These are phyloP conservation scores for Aechmea fasciata DNA, from an alignment of 176 grass and related monocot genomes.

Conservation along the genomic window DNA sequence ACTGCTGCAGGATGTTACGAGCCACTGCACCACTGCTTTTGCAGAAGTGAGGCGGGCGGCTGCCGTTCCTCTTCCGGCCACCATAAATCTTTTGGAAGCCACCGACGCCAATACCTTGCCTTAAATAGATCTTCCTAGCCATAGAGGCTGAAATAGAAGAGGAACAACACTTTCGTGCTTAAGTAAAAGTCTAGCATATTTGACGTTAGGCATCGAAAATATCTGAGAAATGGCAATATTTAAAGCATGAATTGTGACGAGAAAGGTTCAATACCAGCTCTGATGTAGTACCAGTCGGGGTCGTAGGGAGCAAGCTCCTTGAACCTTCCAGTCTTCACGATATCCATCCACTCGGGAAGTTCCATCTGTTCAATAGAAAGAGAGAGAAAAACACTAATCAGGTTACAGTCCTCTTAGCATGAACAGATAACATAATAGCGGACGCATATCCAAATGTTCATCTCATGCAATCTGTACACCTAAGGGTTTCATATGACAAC, in stretches of 20 bases:
- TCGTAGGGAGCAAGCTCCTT: conserved; percentile 69
- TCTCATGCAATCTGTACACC: no score
- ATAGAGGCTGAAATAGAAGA: conserved; percentile 38
- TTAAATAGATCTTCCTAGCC: conserved; percentile 71
- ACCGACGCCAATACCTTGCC: conserved; percentile 59
- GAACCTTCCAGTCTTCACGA: conserved; percentile 72
- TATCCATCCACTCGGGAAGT: conserved; percentile 74
- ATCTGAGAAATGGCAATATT: background rate
- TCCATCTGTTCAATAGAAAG: conserved; percentile 42
- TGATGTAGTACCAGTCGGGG: conserved; percentile 70
- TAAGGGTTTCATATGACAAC: no score
- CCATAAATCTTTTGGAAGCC: conserved; percentile 79
- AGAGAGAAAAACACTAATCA: background rate
- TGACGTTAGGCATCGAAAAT: background rate
- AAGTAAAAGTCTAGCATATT: no score
- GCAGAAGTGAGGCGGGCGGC: conserved; percentile 49
- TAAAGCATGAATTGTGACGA: background rate
- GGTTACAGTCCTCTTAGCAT: no score
- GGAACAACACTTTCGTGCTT: background rate
- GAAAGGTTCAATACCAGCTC: conserved; percentile 41
- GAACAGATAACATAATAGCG: no score
- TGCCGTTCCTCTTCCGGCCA: conserved; percentile 53
- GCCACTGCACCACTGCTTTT: conserved; percentile 67
- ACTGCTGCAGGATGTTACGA: conserved; percentile 60
- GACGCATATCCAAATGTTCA: no score